Evolutionary conservation across 345 rosid species (phyloP).

Genomic region (Populus nigra): DNA sequence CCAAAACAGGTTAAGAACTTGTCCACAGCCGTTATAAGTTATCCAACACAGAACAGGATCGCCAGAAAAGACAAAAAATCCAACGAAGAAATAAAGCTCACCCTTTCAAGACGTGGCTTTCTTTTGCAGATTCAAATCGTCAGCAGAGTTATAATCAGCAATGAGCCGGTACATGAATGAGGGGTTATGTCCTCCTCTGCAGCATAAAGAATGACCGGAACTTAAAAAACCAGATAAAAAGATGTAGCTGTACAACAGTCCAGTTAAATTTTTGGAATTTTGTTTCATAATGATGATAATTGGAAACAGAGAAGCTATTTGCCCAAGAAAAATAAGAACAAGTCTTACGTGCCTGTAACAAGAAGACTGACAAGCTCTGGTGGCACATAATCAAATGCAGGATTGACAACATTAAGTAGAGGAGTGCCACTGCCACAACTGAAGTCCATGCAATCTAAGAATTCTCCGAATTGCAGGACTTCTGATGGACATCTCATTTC

Average conservation of each 20-base stretch:
- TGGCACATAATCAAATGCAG: slow-evolving; percentile 86
- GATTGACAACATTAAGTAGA: slow-evolving; percentile 81
- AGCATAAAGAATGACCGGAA: neutral
- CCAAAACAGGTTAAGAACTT: neutral
- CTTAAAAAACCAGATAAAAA: neutral
- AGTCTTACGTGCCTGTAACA: slow-evolving; percentile 79
- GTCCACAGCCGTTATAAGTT: neutral
- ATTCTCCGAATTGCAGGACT: slow-evolving; percentile 77
- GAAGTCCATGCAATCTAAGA: slow-evolving; percentile 82
- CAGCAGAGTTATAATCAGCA: slow-evolving; percentile 5
- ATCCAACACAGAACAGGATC: neutral
- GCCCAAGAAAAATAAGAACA: neutral
- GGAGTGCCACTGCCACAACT: slow-evolving; percentile 59
- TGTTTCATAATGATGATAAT: neutral
- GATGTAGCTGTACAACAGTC: neutral
- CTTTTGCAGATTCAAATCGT: neutral
- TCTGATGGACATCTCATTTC: slow-evolving; percentile 89
- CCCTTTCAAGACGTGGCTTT: neutral
- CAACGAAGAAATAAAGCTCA: neutral
- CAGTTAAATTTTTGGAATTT: neutral
- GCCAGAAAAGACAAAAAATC: neutral
- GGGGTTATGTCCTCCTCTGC: slow-evolving; percentile 7
- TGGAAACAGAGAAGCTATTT: neutral
- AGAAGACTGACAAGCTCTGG: slow-evolving; percentile 88
- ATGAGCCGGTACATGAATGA: neutral